Evolutionary conservation across 352 stramenopile species (phyloP).

Genomic region (Stramenopiles sp.): DNA sequence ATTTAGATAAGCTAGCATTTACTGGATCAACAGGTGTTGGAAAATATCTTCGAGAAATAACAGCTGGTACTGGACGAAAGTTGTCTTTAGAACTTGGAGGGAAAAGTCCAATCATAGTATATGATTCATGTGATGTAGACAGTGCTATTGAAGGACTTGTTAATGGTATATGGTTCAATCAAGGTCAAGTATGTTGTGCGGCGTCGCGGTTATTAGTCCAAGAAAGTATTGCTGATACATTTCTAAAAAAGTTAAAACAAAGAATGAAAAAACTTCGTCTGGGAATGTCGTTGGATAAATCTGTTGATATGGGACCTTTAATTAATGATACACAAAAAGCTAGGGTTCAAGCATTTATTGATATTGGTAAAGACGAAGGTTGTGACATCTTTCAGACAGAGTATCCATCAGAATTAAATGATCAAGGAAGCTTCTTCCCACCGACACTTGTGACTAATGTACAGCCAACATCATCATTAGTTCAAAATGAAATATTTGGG

Average conservation of each 20-base stretch:
- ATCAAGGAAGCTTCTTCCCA: conserved; percentile 3
- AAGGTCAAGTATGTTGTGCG: conserved; percentile 45
- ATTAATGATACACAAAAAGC: conserved; percentile 4
- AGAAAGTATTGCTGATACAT: conserved; percentile 29
- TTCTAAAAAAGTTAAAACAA: conserved; percentile 15
- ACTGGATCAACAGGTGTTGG: conserved; percentile 39
- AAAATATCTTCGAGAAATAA: conserved; percentile 32
- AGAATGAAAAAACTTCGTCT: conserved; percentile 31
- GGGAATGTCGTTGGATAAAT: conserved; percentile 30
- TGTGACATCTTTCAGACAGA: too few relatives aligned
- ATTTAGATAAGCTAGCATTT: conserved; percentile 51
- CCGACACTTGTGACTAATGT: conserved; percentile 3
- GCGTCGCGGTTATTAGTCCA: conserved; percentile 52
- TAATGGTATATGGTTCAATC: conserved; percentile 45
- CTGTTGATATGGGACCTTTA: conserved; percentile 7
- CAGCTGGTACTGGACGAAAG: conserved; percentile 31
- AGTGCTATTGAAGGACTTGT: conserved; percentile 24
- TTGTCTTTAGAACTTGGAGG: conserved; percentile 52
- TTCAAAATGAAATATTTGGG: conserved; percentile 25
- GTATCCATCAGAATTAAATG: too few relatives aligned
- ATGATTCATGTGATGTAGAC: conserved; percentile 33
- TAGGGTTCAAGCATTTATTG: too few relatives aligned
- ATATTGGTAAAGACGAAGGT: too few relatives aligned
- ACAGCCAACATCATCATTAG: neutral
- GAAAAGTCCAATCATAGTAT: conserved; percentile 60